A percentile compares a stretch with the other conserved stretches of the same genome.
phyloP scores from a whole-genome alignment of 305 asterid species.

The Andrographis paniculata region DNA sequence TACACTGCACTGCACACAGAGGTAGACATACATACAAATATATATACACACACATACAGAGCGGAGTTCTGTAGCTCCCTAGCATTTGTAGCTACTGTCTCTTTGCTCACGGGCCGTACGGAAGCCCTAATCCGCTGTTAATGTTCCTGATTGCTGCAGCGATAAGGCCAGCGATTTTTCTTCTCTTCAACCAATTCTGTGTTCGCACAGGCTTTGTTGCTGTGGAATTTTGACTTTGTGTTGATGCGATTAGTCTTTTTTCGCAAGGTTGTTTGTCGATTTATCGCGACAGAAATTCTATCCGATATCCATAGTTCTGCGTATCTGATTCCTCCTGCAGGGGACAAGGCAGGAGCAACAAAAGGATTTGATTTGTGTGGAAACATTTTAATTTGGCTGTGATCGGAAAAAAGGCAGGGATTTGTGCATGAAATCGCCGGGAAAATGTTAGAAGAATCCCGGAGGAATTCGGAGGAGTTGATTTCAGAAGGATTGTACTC shows the following conservation, averaged over 20 bases:
- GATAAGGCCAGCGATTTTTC: slow-evolving; percentile 15
- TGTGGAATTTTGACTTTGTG: too few species aligned
- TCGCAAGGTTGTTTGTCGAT: too few species aligned
- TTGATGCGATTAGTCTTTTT: too few species aligned
- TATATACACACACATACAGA: too few species aligned
- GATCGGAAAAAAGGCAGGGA: too few species aligned
- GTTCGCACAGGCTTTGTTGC: neutral
- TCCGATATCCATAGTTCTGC: slow-evolving; percentile 9
- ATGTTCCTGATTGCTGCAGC: neutral
- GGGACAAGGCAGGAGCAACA: neutral
- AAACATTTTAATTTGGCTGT: too few species aligned
- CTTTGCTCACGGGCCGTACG: slow-evolving; percentile 24
- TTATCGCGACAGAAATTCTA: neutral
- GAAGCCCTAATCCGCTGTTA: slow-evolving; percentile 27
- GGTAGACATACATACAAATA: too few species aligned
- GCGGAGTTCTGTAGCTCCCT: neutral
- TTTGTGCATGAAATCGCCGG: slow-evolving; percentile 17
- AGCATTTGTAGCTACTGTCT: slow-evolving; percentile 17
- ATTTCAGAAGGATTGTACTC: slow-evolving; percentile 24
- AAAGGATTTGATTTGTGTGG: neutral
- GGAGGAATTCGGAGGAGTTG: slow-evolving; percentile 26
- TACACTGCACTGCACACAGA: too few species aligned
- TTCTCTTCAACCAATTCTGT: slow-evolving; percentile 13
- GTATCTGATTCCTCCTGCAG: slow-evolving; percentile 22
- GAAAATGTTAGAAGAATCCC: slow-evolving; percentile 28